These are phyloP conservation scores for Margaritispora aquatica DNA, from an alignment of 495 filamentous ascomycete genomes.

Conservation along the genomic window DNA sequence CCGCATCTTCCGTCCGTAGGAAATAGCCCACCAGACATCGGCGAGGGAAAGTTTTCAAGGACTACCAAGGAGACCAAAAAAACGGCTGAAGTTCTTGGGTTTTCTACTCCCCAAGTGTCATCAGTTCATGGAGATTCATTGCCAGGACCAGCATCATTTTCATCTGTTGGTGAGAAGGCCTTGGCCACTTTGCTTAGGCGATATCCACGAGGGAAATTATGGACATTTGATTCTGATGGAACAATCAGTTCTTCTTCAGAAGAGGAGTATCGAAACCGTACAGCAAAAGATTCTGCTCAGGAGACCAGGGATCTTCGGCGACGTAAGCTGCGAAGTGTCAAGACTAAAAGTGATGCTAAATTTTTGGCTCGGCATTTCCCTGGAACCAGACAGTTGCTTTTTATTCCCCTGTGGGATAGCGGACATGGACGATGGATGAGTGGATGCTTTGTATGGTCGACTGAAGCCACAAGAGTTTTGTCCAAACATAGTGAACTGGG, in stretches of 20 bases:
- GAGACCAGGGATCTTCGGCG: background rate
- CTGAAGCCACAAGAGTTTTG: slow-evolving; percentile 36
- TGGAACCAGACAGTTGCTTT: slow-evolving; percentile 45
- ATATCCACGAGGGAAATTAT: slow-evolving; percentile 56
- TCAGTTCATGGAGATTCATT: slow-evolving; percentile 21
- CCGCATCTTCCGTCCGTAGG: background rate
- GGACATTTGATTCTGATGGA: slow-evolving; percentile 44
- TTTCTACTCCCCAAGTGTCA: slow-evolving; percentile 26
- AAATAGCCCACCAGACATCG: background rate
- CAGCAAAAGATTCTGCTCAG: background rate
- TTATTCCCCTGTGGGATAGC: slow-evolving; percentile 65
- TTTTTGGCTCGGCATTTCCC: slow-evolving; percentile 32
- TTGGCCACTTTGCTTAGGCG: slow-evolving; percentile 40
- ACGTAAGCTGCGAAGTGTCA: slow-evolving; percentile 6
- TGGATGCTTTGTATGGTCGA: slow-evolving; percentile 60
- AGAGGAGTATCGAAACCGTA: slow-evolving; percentile 12
- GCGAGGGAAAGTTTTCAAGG: slow-evolving; percentile 9
- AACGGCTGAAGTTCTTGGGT: slow-evolving; percentile 27
- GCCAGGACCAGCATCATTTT: slow-evolving; percentile 11
- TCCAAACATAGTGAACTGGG: slow-evolving; percentile 37
- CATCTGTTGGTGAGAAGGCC: slow-evolving; percentile 15
- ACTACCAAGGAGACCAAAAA: slow-evolving; percentile 5
- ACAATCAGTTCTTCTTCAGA: slow-evolving; percentile 19
- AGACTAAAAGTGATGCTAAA: slow-evolving; percentile 18
- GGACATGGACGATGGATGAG: slow-evolving; percentile 62